A percentile compares a stretch with the other conserved stretches of the same genome.
Conservation (phyloP, 495 filamentous ascomycete genomes). For the Xylaria cubensis region DNA sequence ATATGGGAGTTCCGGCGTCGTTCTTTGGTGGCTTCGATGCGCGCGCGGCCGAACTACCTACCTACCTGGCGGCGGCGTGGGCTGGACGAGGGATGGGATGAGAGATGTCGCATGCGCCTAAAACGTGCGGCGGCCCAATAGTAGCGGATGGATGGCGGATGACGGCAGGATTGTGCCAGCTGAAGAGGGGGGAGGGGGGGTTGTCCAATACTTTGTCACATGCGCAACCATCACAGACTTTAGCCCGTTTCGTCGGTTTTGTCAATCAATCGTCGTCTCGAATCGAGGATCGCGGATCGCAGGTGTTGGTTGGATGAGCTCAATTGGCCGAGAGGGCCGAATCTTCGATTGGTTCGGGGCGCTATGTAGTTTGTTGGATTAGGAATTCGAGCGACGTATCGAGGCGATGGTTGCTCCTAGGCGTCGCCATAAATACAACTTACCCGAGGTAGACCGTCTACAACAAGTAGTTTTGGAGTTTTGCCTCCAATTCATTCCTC, state of each 20-base stretch:
- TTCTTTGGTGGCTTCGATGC: slow-evolving; percentile 49
- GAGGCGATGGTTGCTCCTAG: neutral
- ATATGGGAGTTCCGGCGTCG: slow-evolving; percentile 22
- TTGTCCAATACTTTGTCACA: slow-evolving; percentile 37
- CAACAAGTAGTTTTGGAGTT: neutral
- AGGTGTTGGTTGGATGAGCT: slow-evolving; percentile 3
- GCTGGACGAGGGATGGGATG: slow-evolving; percentile 23
- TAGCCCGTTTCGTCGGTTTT: slow-evolving; percentile 28
- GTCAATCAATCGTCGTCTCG: slow-evolving; percentile 17
- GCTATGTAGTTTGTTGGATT: neutral
- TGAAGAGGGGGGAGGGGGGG: slow-evolving; percentile 27
- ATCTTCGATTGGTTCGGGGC: neutral
- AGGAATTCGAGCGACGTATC: neutral
- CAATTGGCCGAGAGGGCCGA: slow-evolving; percentile 7
- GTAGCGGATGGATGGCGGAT: slow-evolving; percentile 28
- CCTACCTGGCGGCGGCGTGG: slow-evolving; percentile 1
- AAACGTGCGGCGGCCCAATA: slow-evolving; percentile 33
- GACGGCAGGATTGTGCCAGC: slow-evolving; percentile 32
- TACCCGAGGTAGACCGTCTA: neutral
- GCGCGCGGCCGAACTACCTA: slow-evolving; percentile 1
- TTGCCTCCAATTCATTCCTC: neutral
- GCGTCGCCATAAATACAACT: neutral
- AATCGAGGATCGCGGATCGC: slow-evolving; percentile 3
- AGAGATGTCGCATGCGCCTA: slow-evolving; percentile 29
- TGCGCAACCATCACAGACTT: slow-evolving; percentile 34